Percentiles rank a stretch among this genome's conserved stretches.
Conservation (phyloP, 371 early-diverging fungal genomes). For the Vairimorpha apis region DNA sequence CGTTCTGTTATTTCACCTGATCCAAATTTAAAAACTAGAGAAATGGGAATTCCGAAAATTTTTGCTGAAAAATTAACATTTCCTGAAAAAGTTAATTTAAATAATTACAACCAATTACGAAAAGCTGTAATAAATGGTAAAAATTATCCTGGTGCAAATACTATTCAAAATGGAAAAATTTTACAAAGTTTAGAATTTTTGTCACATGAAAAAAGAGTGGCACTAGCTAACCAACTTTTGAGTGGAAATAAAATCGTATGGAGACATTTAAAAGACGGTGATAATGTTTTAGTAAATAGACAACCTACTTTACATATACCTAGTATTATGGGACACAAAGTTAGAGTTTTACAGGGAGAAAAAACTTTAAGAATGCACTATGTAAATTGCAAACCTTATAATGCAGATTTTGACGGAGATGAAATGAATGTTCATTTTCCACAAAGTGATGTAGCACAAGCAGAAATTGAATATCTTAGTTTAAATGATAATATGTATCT, state of each 20-base stretch:
- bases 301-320: constrained; percentile 99
- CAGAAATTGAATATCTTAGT: constrained; percentile 86
- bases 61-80: constrained; percentile 92
- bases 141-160: constrained; percentile 87
- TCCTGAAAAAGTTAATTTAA: constrained; percentile 90
- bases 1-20: constrained; percentile 98
- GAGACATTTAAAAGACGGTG: constrained; percentile 89
- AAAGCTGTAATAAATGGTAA: constrained; percentile 93
- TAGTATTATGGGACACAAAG: constrained; percentile 96
- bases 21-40: constrained; percentile 89
- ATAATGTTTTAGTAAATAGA: constrained; percentile 90
- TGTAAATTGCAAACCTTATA: constrained; percentile 86
- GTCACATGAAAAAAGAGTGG: constrained; percentile 76
- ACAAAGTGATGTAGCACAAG: constrained; percentile 84
- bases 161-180: constrained; percentile 42
- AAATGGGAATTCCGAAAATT: constrained; percentile 91
- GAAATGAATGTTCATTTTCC: constrained; percentile 99
- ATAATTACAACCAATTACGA: constrained; percentile 80
- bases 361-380: constrained; percentile 99
- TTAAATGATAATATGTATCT: constrained; percentile 91
- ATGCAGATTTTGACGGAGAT: constrained; percentile 99
- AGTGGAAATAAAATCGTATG: constrained; percentile 81
- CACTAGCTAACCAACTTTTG: constrained; percentile 81
- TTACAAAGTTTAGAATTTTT: constrained; percentile 72
- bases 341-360: constrained; percentile 85